A percentile compares a stretch with the other conserved stretches of the same genome.
These are phyloP conservation scores for Nematocida ironsii DNA, from an alignment of 371 early-diverging fungal genomes.

Conservation along the genomic window DNA sequence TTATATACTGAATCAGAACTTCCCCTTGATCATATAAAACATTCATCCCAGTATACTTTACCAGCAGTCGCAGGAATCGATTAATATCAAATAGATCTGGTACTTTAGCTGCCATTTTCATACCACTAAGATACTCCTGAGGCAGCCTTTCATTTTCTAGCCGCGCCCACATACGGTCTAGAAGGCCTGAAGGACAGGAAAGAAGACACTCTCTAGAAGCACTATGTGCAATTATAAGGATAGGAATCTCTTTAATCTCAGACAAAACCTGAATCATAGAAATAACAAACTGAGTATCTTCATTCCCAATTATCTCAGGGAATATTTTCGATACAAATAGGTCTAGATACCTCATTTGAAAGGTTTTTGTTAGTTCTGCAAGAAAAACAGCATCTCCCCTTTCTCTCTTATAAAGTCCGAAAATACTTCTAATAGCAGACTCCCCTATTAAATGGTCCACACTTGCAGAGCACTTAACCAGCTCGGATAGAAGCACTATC, in stretches of 20 bases:
- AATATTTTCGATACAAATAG: constrained; percentile 20
- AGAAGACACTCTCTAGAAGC: neutral
- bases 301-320: neutral
- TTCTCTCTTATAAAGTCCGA: neutral
- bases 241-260: constrained; percentile 8
- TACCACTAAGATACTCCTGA: constrained; percentile 7
- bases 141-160: neutral
- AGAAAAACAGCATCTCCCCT: neutral
- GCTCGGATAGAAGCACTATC: neutral
- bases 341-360: constrained; percentile 14
- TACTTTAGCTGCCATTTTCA: neutral
- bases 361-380: neutral
- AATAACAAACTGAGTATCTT: neutral
- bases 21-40: constrained; percentile 4
- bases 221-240: constrained; percentile 1
- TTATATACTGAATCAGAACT: neutral
- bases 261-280: constrained; percentile 4
- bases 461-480: neutral
- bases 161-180: neutral
- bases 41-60: neutral
- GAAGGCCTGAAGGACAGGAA: neutral
- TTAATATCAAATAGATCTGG: neutral
- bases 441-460: neutral
- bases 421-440: neutral
- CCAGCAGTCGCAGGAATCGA: neutral